phyloP scores from a whole-genome alignment of 495 filamentous ascomycete genomes.

The Evernia prunastri region DNA sequence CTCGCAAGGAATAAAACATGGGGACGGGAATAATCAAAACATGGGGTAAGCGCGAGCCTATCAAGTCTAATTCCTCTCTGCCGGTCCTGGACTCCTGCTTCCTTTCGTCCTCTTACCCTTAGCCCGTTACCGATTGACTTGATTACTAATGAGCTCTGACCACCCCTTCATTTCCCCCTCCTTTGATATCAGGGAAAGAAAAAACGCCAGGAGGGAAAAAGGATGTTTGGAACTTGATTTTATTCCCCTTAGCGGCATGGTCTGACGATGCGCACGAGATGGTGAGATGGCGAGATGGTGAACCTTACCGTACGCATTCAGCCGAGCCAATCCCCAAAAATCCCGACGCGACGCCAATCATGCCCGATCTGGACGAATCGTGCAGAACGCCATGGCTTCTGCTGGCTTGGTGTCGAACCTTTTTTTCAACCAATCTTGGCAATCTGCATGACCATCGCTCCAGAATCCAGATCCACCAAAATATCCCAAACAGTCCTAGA shows the following conservation, averaged over 20 bases:
- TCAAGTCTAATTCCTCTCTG: background rate
- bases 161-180: no score
- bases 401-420: background rate
- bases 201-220: background rate
- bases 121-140: no score
- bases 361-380: background rate
- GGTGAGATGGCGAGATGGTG: no score
- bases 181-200: no score
- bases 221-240: background rate
- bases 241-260: background rate
- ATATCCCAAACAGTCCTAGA: background rate
- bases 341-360: conserved; percentile 7
- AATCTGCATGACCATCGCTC: background rate
- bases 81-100: no score
- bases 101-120: no score
- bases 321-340: conserved; percentile 4
- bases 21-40: background rate
- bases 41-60: conserved; percentile 13
- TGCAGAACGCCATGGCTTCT: conserved; percentile 8
- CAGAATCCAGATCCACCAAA: background rate
- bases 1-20: no score
- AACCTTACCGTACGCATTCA: no score
- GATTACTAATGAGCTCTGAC: conserved; percentile 12
- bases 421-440: no score
- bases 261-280: no score